Evolutionary conservation across 768 basidiomycete species (phyloP), one percentile per base, ranked within the genome.

Genomic region (Pisolithus albus): DNA sequence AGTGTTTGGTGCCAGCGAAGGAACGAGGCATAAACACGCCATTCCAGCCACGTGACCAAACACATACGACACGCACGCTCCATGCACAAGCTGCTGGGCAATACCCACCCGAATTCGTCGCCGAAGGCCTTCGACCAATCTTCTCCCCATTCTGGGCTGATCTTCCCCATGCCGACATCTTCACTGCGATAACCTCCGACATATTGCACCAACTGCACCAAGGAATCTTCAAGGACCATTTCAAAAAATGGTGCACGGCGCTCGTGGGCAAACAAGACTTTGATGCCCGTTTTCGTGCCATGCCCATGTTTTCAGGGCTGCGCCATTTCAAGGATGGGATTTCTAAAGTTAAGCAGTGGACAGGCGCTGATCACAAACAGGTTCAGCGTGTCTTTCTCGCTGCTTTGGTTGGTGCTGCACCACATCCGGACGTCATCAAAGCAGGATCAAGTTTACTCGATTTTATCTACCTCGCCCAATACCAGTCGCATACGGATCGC

Each of bases 121-220:
- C 30, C 30, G 7, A 30, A 30, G 30, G 30, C 30, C 30, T 30
- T 30, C 10, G 26, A 59, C 19, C 30, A 8, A 30, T 30, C 8
- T 9, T 30, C 26, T 30, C 30, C 30, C 76, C 73, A 15, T 77
- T 75, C 55, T 77, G 75, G 75, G 43, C 41, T 1, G 55, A 72
- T 39, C 55, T 77, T 11, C 75, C 73, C 0, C 68, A 64, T 52
- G 47, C 59, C 38, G 53, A 78, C 54, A 77, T 79, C 30, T 75
- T 71, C 56, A 0, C 30, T 0, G 64, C 52, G n/a, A 53, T 79
- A 28, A 72, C 70, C 1, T 68, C 71, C 15, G 62, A 76, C 62
- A 40, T 76, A 23, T 69, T 78, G 15, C 77, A 80, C 52, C 75
- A 77, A 55, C 61, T 79, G 0, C 69, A 77, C 59, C 73, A 79